phyloP scores from a whole-genome alignment of 306 rosid species.

The Begonia fuchsioides region DNA sequence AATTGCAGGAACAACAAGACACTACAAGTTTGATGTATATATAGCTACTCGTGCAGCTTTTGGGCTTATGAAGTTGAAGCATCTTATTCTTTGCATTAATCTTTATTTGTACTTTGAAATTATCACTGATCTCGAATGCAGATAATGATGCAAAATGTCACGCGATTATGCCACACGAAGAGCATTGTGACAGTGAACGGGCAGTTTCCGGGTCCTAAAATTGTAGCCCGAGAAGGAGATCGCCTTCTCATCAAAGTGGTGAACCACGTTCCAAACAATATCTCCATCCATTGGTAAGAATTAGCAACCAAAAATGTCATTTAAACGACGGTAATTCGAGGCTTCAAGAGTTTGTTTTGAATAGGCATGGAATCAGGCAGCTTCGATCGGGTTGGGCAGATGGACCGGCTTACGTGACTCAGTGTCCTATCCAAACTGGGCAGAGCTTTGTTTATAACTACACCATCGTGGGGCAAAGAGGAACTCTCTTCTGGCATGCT shows the following conservation, averaged over 20 bases:
- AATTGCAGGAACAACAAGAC: conserved; percentile 38
- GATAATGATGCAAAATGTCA: conserved; percentile 39
- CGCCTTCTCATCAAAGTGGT: conserved; percentile 36
- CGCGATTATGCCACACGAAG: conserved; percentile 46
- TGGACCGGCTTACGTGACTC: conserved; percentile 60
- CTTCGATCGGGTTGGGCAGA: conserved; percentile 53
- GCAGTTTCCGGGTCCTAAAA: conserved; percentile 63
- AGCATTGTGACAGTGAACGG: conserved; percentile 57
- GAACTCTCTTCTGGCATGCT: conserved; percentile 63
- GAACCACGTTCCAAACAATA: conserved; percentile 35
- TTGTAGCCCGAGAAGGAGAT: conserved; percentile 62
- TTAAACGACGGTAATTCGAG: not conserved
- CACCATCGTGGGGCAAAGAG: conserved; percentile 47
- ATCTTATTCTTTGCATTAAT: not conserved
- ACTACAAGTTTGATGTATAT: conserved; percentile 48
- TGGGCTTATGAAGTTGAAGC: conserved; percentile 1
- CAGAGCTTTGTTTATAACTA: conserved; percentile 49
- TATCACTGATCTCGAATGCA: conserved; percentile 5
- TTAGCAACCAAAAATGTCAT: not conserved
- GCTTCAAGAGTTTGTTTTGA: not conserved
- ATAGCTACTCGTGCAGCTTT: too few species aligned
- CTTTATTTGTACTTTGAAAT: too few species aligned
- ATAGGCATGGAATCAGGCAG: conserved; percentile 61
- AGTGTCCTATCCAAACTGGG: conserved; percentile 55
- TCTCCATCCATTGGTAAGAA: conserved; percentile 51